A percentile compares a stretch with the other conserved stretches of the same genome.
Conservation (phyloP, 257 asterid species). For the Parsonsia alboflavescens region DNA sequence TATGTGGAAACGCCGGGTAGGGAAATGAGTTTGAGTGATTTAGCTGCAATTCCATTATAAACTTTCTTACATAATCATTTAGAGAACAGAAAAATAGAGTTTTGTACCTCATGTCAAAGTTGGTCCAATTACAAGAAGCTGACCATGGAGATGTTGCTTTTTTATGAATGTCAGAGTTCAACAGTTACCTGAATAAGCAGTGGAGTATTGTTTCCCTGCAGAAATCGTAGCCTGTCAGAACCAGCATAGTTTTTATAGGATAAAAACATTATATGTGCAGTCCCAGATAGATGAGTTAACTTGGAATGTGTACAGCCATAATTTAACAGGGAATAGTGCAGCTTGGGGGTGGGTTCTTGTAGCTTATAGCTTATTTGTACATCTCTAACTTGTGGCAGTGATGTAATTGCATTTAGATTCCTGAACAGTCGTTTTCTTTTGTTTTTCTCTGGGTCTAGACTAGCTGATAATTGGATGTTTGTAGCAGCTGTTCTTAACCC, state of each 20-base stretch:
- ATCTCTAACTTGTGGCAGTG: background rate
- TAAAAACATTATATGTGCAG: constrained; percentile 15
- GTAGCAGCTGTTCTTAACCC: background rate
- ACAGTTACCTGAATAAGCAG: constrained; percentile 3
- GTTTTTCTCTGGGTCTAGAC: background rate
- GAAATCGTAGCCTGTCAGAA: constrained; percentile 13
- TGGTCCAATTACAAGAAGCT: constrained; percentile 11
- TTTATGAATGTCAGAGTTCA: constrained; percentile 2
- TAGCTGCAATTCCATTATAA: constrained; percentile 11
- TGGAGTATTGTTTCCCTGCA: constrained; percentile 15
- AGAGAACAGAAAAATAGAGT: constrained; percentile 7
- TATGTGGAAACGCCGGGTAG: constrained; percentile 71
- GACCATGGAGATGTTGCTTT: constrained; percentile 9
- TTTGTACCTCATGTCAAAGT: constrained; percentile 6
- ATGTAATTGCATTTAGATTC: constrained; percentile 6
- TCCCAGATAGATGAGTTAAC: constrained; percentile 13
- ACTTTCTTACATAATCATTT: constrained; percentile 4
- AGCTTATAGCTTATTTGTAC: constrained; percentile 10
- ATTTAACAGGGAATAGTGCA: constrained; percentile 12
- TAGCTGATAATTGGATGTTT: background rate
- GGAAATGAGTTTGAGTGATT: constrained; percentile 34
- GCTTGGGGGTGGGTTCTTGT: constrained; percentile 14
- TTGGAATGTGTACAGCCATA: constrained; percentile 19
- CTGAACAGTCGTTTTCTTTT: background rate
- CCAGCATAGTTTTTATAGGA: constrained; percentile 15